Evolutionary conservation across 192 early-diverging fungal genomes (phyloP).

Genomic region (Coemansia sp.): DNA sequence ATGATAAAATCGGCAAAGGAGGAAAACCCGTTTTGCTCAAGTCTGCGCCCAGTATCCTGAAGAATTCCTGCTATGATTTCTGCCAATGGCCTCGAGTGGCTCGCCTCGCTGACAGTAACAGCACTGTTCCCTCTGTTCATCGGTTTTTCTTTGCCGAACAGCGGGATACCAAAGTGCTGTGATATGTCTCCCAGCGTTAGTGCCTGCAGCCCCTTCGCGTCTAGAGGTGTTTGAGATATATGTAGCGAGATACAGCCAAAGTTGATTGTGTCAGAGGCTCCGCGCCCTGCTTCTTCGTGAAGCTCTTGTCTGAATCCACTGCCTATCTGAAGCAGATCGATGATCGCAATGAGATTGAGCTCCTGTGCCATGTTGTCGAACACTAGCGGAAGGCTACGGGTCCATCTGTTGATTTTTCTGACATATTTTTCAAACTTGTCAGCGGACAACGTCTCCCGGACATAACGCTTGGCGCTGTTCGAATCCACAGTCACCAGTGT

Average conservation of each 20-base stretch:
- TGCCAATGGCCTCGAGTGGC: constrained; percentile 63
- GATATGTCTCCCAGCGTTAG: constrained; percentile 66
- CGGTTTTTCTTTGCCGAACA: constrained; percentile 66
- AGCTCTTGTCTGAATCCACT: constrained; percentile 74
- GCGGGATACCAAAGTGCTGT: constrained; percentile 72
- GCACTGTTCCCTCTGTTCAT: constrained; percentile 33
- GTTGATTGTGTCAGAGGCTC: constrained; percentile 75
- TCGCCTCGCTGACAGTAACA: constrained; percentile 71
- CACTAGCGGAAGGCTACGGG: constrained; percentile 70
- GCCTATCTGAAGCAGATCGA: constrained; percentile 79
- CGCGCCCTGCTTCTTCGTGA: constrained; percentile 63
- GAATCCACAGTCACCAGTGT: constrained; percentile 42
- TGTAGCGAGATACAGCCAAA: constrained; percentile 86
- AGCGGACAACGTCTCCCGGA: constrained; percentile 25
- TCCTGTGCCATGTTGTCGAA: constrained; percentile 77
- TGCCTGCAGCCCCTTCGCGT: constrained; percentile 62
- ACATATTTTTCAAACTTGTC: constrained; percentile 43
- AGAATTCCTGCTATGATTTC: constrained; percentile 65
- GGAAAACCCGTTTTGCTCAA: constrained; percentile 64
- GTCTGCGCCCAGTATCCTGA: constrained; percentile 69
- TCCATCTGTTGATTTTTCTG: constrained; percentile 46
- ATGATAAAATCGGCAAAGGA: constrained; percentile 74
- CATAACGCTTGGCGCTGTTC: constrained; percentile 33
- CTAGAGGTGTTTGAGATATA: constrained; percentile 65
- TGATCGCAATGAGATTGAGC: constrained; percentile 73